These are phyloP conservation scores for Gaultheria prostrata DNA, from an alignment of 148 eudicot species.

Conservation along the genomic window DNA sequence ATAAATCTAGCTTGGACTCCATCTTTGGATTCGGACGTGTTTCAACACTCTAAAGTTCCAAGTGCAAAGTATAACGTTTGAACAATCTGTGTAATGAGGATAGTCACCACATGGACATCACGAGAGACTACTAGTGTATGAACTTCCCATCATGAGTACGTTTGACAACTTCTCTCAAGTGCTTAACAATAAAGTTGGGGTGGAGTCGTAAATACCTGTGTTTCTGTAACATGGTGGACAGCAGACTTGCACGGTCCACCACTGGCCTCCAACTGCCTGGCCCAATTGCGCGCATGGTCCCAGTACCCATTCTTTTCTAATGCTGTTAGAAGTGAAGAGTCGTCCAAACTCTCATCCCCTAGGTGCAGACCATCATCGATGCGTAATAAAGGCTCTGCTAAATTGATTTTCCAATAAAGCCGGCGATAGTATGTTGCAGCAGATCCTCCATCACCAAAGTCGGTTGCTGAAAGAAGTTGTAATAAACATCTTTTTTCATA, in stretches of 20 bases:
- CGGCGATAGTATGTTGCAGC: conserved; percentile 64
- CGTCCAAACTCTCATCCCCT: conserved; percentile 78
- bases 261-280: conserved; percentile 80
- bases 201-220: conserved; percentile 52
- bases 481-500: conserved; percentile 91
- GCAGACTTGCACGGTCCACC: conserved; percentile 80
- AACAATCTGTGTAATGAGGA: background rate
- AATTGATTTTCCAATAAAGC: conserved; percentile 84
- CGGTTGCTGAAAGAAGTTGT: conserved; percentile 76
- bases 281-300: conserved; percentile 96
- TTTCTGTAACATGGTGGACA: conserved; percentile 85
- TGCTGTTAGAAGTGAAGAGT: conserved; percentile 74
- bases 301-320: conserved; percentile 82
- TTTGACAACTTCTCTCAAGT: background rate
- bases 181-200: background rate
- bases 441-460: conserved; percentile 89
- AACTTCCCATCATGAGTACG: background rate
- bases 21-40: background rate
- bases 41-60: background rate
- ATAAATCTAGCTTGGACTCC: background rate
- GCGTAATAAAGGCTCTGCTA: conserved; percentile 85
- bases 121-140: background rate
- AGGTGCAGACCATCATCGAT: conserved; percentile 67
- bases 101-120: conserved; percentile 2
- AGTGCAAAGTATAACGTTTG: background rate